phyloP scores from a whole-genome alignment of 768 basidiomycete species.

The Collybiopsis confluens region DNA sequence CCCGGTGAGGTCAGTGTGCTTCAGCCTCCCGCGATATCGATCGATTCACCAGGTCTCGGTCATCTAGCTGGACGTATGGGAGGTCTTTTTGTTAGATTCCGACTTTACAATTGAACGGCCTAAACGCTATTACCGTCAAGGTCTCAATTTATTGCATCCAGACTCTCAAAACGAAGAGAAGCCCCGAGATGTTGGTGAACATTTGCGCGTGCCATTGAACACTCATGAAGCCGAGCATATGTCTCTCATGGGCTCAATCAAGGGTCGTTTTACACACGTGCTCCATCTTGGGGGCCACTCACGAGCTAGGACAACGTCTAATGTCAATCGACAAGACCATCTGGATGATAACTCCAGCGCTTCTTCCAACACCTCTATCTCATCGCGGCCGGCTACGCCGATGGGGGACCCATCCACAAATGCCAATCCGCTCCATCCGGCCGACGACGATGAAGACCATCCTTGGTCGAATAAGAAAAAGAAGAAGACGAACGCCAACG shows the following conservation, averaged over 20 bases:
- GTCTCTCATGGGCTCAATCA: constrained; percentile 48
- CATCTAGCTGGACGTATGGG: constrained; percentile 79
- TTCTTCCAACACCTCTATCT: constrained; percentile 32
- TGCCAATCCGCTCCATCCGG: constrained; percentile 44
- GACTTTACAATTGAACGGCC: constrained; percentile 92
- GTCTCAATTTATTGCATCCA: constrained; percentile 62
- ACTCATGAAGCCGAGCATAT: constrained; percentile 25
- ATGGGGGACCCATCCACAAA: constrained; percentile 84
- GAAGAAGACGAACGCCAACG: constrained; percentile 43
- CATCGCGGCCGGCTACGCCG: constrained; percentile 42
- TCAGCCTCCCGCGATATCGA: neutral
- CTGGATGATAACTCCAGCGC: constrained; percentile 20
- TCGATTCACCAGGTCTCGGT: neutral
- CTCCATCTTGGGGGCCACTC: constrained; percentile 27
- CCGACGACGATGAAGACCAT: constrained; percentile 16
- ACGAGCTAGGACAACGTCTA: constrained; percentile 14
- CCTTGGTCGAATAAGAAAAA: constrained; percentile 34
- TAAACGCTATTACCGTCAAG: constrained; percentile 82
- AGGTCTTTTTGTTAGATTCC: constrained; percentile 88
- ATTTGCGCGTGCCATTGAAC: constrained; percentile 9
- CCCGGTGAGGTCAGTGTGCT: constrained; percentile 63
- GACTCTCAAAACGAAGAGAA: constrained; percentile 19
- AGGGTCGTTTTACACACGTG: constrained; percentile 38
- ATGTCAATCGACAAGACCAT: constrained; percentile 10
- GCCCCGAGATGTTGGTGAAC: constrained; percentile 10